Evolutionary conservation across 805 yeast species (phyloP), one percentile per base, ranked within the genome.

Genomic region (Candida manassasensis): DNA sequence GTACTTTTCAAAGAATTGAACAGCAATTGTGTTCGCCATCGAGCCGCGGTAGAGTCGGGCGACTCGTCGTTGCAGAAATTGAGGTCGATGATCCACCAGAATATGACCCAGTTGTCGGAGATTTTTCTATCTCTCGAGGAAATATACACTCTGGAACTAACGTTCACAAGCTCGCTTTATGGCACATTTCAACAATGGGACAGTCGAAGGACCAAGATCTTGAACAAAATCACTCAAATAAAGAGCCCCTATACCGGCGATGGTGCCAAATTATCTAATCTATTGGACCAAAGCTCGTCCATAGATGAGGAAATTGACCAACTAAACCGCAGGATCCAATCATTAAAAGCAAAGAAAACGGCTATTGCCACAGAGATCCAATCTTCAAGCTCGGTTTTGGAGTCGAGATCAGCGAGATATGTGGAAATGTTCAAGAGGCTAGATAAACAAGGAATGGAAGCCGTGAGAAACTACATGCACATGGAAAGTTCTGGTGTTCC

Each of bases 311-410:
- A 72, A 36, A 70, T 75, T 7, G 41, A 26, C 2, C 50, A 49
- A 1, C 44, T 73, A 27, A 75, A 74, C 38, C 27, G 38, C 6
- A 55, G 57, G 24, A 44, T 75, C 19, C 28, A 34, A 6, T 40
- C 44, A 2, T 42, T 73, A n/a, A 58, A 55, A 29, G 43, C 43
- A 2, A 69, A 66, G 46, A 63, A 63, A 34, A 42, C 38, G 8
- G 39, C 61, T 3, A 35, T 75, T 0, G 44, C 48, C 7, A 35
- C 43, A 7, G 79, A 74, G 44, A 52, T 74, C 19, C 54, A 59
- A 17, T 64, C 63, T 13, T 63, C 79, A 1, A 66, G 71, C 43
- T 73, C 79, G 2, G 62, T 75, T 3, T 43, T 75, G 17, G 80
- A 75, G 37, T 69, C 74, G 38, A 65, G 59, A 41, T 49, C 75